Percentiles rank a stretch among this genome's conserved stretches.
Evolutionary conservation across 129 eudicot genomes (phyloP).

Genomic region (Glebionis coronaria): DNA sequence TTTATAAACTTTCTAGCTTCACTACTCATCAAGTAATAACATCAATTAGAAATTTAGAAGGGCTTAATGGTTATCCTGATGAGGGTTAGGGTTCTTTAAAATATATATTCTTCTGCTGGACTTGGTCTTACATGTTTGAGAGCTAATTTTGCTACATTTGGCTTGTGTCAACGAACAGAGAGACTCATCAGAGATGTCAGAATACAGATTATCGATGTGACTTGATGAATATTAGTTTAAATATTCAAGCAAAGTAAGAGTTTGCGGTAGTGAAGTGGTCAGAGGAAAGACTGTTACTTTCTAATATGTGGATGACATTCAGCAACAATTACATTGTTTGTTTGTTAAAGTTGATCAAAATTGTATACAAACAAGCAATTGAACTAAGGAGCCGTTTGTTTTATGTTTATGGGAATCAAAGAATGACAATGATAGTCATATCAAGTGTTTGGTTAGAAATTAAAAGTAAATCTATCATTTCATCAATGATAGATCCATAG

Average conservation of each 20-base stretch:
- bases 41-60: not conserved
- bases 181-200: conserved; percentile 18
- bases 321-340: conserved; percentile 13
- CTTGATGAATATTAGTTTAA: conserved; percentile 14
- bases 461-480: too few species aligned
- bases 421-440: too few species aligned
- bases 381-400: too few species aligned
- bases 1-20: conserved; percentile 4
- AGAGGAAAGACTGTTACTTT: conserved; percentile 11
- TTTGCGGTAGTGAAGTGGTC: conserved; percentile 9
- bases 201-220: conserved; percentile 22
- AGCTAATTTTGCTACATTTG: conserved; percentile 18
- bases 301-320: conserved; percentile 2
- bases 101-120: conserved; percentile 7
- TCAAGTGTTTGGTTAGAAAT: too few species aligned
- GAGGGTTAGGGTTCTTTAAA: conserved; percentile 4
- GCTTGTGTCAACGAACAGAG: conserved; percentile 1
- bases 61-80: not conserved
- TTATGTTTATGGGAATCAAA: too few species aligned
- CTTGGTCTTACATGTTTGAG: not conserved
- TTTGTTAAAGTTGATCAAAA: conserved; percentile 1
- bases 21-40: conserved; percentile 9
- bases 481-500: too few species aligned
- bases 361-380: not conserved
- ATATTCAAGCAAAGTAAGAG: not conserved